These are phyloP conservation scores for Aristolochia contorta DNA, from an alignment of 164 flowering plant genomes.

Conservation along the genomic window DNA sequence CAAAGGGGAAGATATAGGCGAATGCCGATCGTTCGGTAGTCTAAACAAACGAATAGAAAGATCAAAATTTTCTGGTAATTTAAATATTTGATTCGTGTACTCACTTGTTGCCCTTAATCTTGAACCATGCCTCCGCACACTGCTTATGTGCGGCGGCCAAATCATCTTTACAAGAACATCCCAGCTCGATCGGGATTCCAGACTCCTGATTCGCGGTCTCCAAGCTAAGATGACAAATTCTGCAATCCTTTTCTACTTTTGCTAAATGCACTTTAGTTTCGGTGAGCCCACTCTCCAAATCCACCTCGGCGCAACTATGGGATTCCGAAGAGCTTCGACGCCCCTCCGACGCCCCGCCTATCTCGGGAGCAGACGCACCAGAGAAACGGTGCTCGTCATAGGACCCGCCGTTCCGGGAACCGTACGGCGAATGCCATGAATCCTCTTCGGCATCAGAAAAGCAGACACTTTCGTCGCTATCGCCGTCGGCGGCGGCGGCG, in stretches of 20 bases:
- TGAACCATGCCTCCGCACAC: slow-evolving; percentile 97
- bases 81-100: slow-evolving; percentile 8
- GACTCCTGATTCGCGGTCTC: slow-evolving; percentile 42
- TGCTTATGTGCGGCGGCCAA: slow-evolving; percentile 81
- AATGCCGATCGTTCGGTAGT: too few relatives aligned
- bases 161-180: slow-evolving; percentile 87
- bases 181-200: slow-evolving; percentile 72
- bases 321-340: slow-evolving; percentile 42
- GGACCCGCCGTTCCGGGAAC: slow-evolving; percentile 37
- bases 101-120: slow-evolving; percentile 85
- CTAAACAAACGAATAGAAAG: background rate
- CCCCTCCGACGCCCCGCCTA: slow-evolving; percentile 21
- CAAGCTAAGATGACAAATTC: slow-evolving; percentile 84
- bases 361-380: slow-evolving; percentile 36
- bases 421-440: slow-evolving; percentile 28
- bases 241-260: slow-evolving; percentile 61
- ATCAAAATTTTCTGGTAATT: background rate
- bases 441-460: slow-evolving; percentile 29
- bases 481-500: slow-evolving; percentile 7
- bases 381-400: slow-evolving; percentile 41
- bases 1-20: too few relatives aligned
- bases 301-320: slow-evolving; percentile 36
- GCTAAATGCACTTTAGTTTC: slow-evolving; percentile 47
- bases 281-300: slow-evolving; percentile 20
- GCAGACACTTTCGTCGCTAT: slow-evolving; percentile 9